Evolutionary conservation across 106 monocot species (phyloP), one percentile per base, ranked within the genome.

Genomic region (Dioscorea zingiberensis): DNA sequence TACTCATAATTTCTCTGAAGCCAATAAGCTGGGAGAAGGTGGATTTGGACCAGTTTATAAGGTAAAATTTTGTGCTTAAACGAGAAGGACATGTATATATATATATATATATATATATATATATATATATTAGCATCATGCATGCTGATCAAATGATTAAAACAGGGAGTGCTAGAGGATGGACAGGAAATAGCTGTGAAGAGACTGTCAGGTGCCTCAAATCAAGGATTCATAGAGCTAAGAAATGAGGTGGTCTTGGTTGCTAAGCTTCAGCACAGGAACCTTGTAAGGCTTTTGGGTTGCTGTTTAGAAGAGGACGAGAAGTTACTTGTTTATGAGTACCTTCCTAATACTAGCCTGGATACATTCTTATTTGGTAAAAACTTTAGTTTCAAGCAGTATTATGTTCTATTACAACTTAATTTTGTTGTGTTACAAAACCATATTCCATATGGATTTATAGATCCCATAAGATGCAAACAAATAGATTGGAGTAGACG

Each of bases 241-340:
- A 64, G 25, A 19, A 73, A 64, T 14, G 73, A 73, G 57, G 47
- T 73, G 9, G 27, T 65, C 5, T 23, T 73, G 45, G 28, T 73
- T 4, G 73, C 73, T 27, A 64, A 58, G 21, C 57, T 73, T 46
- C 73, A 73, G 47, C 73, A 73, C 29, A 73, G 47, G 19, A 73
- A 73, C 29, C 65, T 73, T 13, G 73, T 73, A 0, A 55, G 73
- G 27, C 47, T 73, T 0, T 7, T 73, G 14, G 73, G 73, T 15
- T 64, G 25, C 27, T 73, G 73, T 54, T 29, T 72, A 4, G 54
- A 72, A 27, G 63, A 62, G 7, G 13, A 70, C 2, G 70, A 71
- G 53, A 71, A 71, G 32, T 19, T 71, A 19, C 62, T 71, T 54
- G n/a, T 73, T 55, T 73, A 73, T 46, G 72, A 73, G 64, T 73